Base-by-base conservation (phyloP, 257 asterid genomes). In the Cinchona pubescens region DNA sequence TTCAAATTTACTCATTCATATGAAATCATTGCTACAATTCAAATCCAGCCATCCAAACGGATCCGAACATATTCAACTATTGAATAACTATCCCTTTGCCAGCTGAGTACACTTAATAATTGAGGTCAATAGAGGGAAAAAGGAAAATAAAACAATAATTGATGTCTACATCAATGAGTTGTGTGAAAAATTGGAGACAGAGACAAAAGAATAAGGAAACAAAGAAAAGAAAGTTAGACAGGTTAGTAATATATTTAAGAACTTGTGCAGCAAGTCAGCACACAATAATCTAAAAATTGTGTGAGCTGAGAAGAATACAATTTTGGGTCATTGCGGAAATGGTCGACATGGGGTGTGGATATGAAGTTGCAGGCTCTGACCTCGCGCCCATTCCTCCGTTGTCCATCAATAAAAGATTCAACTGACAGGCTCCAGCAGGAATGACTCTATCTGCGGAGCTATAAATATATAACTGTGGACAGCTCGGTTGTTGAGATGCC, bases 361-460 rank as follows among this genome's bases (percentile, higher is more conserved):
- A 90, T 62, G 76, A 94, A 94, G 90, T 94, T 81, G 77, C 97
- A 94, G 3, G 96, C 84, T 81, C 97, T 83, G 77, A 94, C 98
- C 76, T 88, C 85, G 5, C 80, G 90, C 16, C 97, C 97, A 61
- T 80, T 87, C 80, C 79, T 85, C 32, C 89, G 85, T 73, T 94
- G 96, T 76, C 88, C 82, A 80, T 92, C 94, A 19, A 90, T 88
- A 80, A 94, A 94, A 12, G 98, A 92, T 85, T 94, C 97, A 25
- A 94, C 96, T n/a, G n/a, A n/a, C n/a, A n/a, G 1, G 79, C 84
- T 40, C 80, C 90, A 1, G 87, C 90, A 9, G 97, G 98, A 61
- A 94, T 94, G 76, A 94, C 98, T 82, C 83, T 89, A 85, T 94
- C 98, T 0, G 97, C 97, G n/a, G 95, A 88, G 86, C 97, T 94